These are phyloP conservation scores for Mortierella claussenii DNA, from an alignment of 192 early-diverging fungal species.

Conservation along the genomic window DNA sequence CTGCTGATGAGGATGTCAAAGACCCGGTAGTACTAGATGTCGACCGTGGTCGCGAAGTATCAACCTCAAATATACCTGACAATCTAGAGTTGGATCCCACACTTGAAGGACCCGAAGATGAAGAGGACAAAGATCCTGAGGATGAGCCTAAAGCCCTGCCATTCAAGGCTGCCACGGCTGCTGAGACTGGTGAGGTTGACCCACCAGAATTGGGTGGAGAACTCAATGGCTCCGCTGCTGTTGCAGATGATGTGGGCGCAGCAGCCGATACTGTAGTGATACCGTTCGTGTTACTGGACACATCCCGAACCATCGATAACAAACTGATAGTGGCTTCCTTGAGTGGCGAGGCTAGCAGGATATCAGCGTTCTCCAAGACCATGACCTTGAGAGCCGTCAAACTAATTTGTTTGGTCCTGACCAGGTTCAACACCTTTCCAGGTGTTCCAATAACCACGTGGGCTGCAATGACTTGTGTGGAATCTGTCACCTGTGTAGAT, in stretches of 20 bases:
- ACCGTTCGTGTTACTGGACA: background rate
- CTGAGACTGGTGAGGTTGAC: constrained; percentile 45
- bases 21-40: constrained; percentile 1
- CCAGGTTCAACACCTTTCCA: constrained; percentile 27
- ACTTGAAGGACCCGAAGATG: no score
- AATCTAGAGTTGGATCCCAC: no score
- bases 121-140: background rate
- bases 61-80: constrained; percentile 13
- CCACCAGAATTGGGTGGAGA: constrained; percentile 46
- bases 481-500: background rate
- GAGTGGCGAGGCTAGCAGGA: constrained; percentile 26
- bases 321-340: constrained; percentile 46
- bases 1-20: background rate
- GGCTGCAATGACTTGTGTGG: constrained; percentile 32
- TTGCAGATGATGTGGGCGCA: background rate
- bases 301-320: constrained; percentile 40
- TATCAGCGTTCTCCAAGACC: constrained; percentile 49
- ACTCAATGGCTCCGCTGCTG: background rate
- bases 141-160: constrained; percentile 12
- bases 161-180: constrained; percentile 45
- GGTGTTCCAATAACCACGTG: constrained; percentile 50
- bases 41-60: constrained; percentile 11
- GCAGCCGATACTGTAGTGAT: no score
- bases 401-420: constrained; percentile 40
- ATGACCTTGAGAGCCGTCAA: constrained; percentile 34